Conservation (phyloP, 345 rosid species). For the Schrenkiella parvula region DNA sequence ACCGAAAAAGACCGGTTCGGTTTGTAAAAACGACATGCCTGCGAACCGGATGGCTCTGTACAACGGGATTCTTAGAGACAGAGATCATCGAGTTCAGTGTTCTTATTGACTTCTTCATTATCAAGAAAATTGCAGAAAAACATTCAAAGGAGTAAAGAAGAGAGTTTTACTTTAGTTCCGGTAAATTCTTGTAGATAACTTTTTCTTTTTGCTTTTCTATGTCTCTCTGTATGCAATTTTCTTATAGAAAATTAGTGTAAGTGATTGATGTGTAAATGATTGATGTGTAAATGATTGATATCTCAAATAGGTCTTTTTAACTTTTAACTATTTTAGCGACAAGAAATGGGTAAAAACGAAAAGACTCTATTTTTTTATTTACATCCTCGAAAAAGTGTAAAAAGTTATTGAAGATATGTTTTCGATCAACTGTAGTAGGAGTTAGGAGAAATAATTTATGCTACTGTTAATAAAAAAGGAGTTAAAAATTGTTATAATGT, state of each 20-base stretch:
- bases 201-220: background rate
- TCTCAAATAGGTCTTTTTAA: background rate
- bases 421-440: background rate
- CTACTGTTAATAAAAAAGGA: no score
- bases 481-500: background rate
- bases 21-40: constrained; percentile 49
- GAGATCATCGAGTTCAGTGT: constrained; percentile 42
- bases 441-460: no score
- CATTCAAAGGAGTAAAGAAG: no score
- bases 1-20: constrained; percentile 18
- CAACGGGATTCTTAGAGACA: constrained; percentile 61
- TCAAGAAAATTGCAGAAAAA: background rate
- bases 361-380: background rate
- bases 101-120: constrained; percentile 32
- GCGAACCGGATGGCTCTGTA: constrained; percentile 64
- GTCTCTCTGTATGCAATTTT: background rate
- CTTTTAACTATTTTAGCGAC: background rate
- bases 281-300: constrained; percentile 20
- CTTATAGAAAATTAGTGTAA: constrained; percentile 9
- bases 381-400: background rate
- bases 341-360: background rate
- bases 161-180: background rate
- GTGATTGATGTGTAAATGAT: constrained; percentile 21
- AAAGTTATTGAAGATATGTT: background rate
- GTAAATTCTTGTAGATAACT: constrained; percentile 2